Conservation (phyloP, 1,139 yeast genomes). For the Debaryomyces coudertii region DNA sequence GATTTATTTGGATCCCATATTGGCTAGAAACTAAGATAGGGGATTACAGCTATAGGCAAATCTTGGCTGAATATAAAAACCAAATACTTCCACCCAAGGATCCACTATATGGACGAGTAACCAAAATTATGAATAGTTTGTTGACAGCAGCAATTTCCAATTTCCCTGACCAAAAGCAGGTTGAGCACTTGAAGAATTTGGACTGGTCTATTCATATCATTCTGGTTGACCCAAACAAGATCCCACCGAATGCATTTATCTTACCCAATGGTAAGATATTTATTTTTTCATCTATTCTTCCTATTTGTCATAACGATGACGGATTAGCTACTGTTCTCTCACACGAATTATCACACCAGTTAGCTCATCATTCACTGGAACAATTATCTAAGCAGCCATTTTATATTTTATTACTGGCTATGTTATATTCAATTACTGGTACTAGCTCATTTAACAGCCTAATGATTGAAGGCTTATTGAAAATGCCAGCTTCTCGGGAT, state of each 20-base stretch:
- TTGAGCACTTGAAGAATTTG: constrained; percentile 38
- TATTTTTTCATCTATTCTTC: constrained; percentile 77
- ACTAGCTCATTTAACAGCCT: constrained; percentile 50
- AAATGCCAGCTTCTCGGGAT: constrained; percentile 84
- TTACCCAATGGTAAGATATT: constrained; percentile 96
- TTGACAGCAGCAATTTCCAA: constrained; percentile 57
- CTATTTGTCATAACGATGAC: constrained; percentile 78
- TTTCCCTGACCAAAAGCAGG: constrained; percentile 34
- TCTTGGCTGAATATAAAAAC: constrained; percentile 50
- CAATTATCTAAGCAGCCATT: constrained; percentile 68
- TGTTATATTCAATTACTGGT: constrained; percentile 44
- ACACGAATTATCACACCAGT: constrained; percentile 92
- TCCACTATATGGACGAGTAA: constrained; percentile 60
- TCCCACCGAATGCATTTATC: constrained; percentile 93
- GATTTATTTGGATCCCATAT: constrained; percentile 76
- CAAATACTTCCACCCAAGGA: constrained; percentile 55
- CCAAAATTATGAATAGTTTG: constrained; percentile 62
- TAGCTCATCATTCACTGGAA: constrained; percentile 91
- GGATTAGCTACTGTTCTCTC: constrained; percentile 92
- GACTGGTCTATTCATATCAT: constrained; percentile 87
- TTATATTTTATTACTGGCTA: constrained; percentile 53
- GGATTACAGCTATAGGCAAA: constrained; percentile 63
- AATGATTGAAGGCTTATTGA: constrained; percentile 60
- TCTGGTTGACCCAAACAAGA: constrained; percentile 55
- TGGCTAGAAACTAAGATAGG: constrained; percentile 73